These are phyloP conservation scores for Boehmeria nivea DNA, from an alignment of 306 rosid genomes.

Conservation along the genomic window DNA sequence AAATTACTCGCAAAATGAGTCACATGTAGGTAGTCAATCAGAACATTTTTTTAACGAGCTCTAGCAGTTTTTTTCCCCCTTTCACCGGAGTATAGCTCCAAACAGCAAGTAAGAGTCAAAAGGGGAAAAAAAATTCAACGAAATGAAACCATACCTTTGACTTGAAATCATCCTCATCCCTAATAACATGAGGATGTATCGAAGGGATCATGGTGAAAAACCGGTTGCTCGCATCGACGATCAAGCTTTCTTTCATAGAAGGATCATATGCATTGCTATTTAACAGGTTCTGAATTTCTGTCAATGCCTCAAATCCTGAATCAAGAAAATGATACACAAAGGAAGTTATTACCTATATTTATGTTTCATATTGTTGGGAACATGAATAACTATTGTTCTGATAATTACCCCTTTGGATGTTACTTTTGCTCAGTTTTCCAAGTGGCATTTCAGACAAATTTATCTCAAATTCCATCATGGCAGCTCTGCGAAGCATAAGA, in stretches of 20 bases:
- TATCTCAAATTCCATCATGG: conserved; percentile 98
- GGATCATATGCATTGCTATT: conserved; percentile 30
- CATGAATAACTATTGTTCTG: background rate
- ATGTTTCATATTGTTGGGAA: background rate
- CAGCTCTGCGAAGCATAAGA: conserved; percentile 62
- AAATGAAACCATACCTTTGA: conserved; percentile 65
- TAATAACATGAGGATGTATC: conserved; percentile 79
- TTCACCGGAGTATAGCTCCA: no score
- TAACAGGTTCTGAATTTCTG: conserved; percentile 84
- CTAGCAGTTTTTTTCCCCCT: no score
- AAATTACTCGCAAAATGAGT: no score
- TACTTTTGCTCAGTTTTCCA: conserved; percentile 87
- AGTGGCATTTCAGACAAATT: conserved; percentile 98
- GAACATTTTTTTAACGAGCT: no score
- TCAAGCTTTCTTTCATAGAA: conserved; percentile 72
- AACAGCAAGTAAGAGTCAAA: no score
- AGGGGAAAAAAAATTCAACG: no score
- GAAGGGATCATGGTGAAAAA: conserved; percentile 96
- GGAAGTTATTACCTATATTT: background rate
- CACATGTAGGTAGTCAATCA: no score
- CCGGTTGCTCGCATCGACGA: conserved; percentile 91
- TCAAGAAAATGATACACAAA: conserved; percentile 15
- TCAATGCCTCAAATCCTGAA: conserved; percentile 93
- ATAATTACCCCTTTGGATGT: conserved; percentile 73
- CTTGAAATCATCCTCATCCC: conserved; percentile 82